Conservation (phyloP, 1,284 basidiomycete species). For the Sporisorium graminicola region DNA sequence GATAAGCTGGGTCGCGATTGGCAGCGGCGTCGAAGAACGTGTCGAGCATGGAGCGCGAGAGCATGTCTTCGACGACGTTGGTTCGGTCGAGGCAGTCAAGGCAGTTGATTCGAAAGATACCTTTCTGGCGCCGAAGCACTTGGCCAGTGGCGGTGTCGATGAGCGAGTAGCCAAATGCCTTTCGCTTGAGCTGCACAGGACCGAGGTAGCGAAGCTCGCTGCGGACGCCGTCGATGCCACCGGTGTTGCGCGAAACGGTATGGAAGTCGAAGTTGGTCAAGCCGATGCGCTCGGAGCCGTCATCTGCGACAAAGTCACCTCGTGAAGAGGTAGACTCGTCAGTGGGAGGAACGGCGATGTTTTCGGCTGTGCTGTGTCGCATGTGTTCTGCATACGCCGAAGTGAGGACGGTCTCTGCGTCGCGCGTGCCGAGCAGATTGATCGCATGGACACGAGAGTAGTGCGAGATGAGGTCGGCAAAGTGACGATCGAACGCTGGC, state of each 20-base stretch:
- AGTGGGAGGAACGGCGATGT: constrained; percentile 34
- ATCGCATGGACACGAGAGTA: constrained; percentile 63
- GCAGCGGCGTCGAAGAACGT: constrained; percentile 49
- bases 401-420: constrained; percentile 89
- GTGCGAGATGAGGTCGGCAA: constrained; percentile 76
- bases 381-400: constrained; percentile 76
- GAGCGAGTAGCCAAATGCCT: constrained; percentile 83
- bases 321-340: constrained; percentile 18
- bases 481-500: constrained; percentile 94
- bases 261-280: constrained; percentile 97
- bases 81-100: constrained; percentile 96
- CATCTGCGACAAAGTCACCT: constrained; percentile 26
- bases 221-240: constrained; percentile 88
- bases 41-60: constrained; percentile 63
- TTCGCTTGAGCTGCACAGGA: constrained; percentile 73
- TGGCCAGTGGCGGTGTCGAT: constrained; percentile 74
- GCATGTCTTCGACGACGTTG: constrained; percentile 90
- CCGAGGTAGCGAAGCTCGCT: constrained; percentile 77
- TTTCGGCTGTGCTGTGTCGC: constrained; percentile 49
- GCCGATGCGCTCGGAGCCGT: constrained; percentile 50
- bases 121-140: constrained; percentile 75
- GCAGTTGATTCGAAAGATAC: constrained; percentile 94
- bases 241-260: constrained; percentile 78
- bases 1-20: constrained; percentile 30
- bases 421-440: constrained; percentile 71